phyloP scores from a whole-genome alignment of 176 grass and related monocot genomes.

The Aegilops speltoides region DNA sequence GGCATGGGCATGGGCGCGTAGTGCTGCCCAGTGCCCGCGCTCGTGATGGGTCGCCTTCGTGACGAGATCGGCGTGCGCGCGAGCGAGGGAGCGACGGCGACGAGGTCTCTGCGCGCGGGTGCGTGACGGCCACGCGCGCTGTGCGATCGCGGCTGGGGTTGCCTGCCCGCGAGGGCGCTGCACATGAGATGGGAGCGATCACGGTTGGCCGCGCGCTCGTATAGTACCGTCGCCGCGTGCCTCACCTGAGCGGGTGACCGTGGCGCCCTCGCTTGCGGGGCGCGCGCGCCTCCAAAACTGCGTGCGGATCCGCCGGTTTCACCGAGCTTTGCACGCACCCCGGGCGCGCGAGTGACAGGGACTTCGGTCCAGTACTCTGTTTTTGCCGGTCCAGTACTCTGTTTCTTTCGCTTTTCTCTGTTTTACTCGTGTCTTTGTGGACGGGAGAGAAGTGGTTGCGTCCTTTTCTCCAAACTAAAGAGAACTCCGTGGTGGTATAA shows the following conservation, averaged over 20 bases:
- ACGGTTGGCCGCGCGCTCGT: neutral
- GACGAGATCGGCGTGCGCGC: neutral
- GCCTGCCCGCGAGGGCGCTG: neutral
- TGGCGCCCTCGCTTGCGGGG: neutral
- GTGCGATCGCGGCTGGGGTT: neutral
- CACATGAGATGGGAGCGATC: neutral
- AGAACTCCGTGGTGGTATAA: no score
- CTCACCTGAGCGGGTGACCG: neutral
- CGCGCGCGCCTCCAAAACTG: neutral
- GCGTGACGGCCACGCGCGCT: neutral
- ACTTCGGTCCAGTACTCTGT: no score
- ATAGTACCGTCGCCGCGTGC: neutral
- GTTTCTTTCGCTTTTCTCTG: no score
- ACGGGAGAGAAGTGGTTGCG: no score
- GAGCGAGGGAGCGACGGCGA: neutral
- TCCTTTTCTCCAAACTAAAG: no score
- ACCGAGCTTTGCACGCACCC: neutral
- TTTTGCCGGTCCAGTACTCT: no score
- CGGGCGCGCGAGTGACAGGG: neutral
- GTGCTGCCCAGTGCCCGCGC: neutral
- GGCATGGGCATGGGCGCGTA: conserved; percentile 4
- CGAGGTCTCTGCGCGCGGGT: neutral
- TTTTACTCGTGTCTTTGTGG: no score
- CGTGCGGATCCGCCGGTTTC: neutral
- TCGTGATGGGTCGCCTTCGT: neutral